phyloP scores from a whole-genome alignment of 2,329 filamentous ascomycete species.

The Phialophora macrospora region DNA sequence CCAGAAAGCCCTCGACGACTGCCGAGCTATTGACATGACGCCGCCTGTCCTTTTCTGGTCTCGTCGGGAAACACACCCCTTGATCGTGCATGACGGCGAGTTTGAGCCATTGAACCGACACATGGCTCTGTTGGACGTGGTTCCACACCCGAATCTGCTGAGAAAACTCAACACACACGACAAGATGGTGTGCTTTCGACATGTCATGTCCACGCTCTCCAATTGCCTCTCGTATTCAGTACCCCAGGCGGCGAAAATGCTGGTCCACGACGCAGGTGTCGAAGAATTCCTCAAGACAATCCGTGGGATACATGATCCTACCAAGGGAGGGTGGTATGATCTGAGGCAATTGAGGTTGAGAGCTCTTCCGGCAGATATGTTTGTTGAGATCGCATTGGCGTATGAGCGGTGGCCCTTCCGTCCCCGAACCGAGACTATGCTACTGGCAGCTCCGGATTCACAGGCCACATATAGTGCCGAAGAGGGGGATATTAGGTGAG shows the following conservation, averaged over 20 bases:
- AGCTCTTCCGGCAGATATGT: constrained; percentile 30
- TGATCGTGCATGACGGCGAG: constrained; percentile 33
- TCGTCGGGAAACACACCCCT: constrained; percentile 33
- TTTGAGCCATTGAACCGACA: constrained; percentile 28
- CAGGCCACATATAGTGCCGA: constrained; percentile 19
- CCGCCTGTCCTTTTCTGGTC: constrained; percentile 36
- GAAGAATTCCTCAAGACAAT: constrained; percentile 36
- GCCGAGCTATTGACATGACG: constrained; percentile 28
- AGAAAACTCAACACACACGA: constrained; percentile 51
- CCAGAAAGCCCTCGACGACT: constrained; percentile 38
- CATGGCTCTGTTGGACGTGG: constrained; percentile 54
- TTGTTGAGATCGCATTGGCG: constrained; percentile 39
- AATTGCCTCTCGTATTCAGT: constrained; percentile 19
- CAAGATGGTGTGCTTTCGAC: constrained; percentile 35
- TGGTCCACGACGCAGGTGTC: constrained; percentile 26
- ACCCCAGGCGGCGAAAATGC: constrained; percentile 23
- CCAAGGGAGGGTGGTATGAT: constrained; percentile 36
- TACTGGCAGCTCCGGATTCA: constrained; percentile 24
- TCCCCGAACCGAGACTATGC: constrained; percentile 25
- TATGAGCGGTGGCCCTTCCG: constrained; percentile 39
- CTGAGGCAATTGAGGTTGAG: constrained; percentile 32
- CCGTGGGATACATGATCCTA: constrained; percentile 33
- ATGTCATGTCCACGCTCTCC: constrained; percentile 27
- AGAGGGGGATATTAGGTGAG: constrained; percentile 7
- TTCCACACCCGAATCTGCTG: constrained; percentile 62